These are phyloP conservation scores for Phytophthora podocarpi DNA, from an alignment of 352 stramenopile genomes.

Conservation along the genomic window DNA sequence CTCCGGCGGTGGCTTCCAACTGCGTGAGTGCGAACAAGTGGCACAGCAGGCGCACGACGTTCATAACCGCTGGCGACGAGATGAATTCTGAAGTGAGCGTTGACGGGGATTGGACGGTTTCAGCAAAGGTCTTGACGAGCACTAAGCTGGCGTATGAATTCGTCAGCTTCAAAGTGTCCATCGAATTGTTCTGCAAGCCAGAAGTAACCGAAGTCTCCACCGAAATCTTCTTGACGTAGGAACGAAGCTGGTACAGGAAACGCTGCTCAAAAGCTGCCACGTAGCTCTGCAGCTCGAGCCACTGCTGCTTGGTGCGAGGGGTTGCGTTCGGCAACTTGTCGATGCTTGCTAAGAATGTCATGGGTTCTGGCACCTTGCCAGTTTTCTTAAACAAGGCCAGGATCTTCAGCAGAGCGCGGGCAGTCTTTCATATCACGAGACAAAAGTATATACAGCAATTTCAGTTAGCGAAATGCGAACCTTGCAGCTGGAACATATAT, in stretches of 20 bases:
- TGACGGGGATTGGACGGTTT: slow-evolving; percentile 37
- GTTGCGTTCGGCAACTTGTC: slow-evolving; percentile 33
- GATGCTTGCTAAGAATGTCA: slow-evolving; percentile 53
- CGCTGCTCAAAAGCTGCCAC: slow-evolving; percentile 57
- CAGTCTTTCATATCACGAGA: slow-evolving; percentile 25
- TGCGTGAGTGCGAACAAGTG: slow-evolving; percentile 81
- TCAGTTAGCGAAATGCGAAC: background rate
- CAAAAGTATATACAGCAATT: background rate
- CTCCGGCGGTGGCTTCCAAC: slow-evolving; percentile 60
- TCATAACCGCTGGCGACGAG: background rate
- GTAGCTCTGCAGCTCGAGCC: slow-evolving; percentile 52
- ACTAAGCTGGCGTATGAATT: slow-evolving; percentile 60
- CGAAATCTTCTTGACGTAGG: slow-evolving; percentile 43
- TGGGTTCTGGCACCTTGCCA: slow-evolving; percentile 28
- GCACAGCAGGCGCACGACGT: slow-evolving; percentile 52
- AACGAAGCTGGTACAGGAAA: slow-evolving; percentile 56
- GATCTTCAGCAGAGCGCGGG: slow-evolving; percentile 55
- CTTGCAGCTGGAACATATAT: no score
- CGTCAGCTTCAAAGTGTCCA: slow-evolving; percentile 58
- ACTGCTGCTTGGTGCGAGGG: slow-evolving; percentile 36
- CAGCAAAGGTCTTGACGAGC: slow-evolving; percentile 56
- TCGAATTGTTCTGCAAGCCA: slow-evolving; percentile 60
- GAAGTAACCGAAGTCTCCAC: slow-evolving; percentile 32
- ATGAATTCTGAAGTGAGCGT: slow-evolving; percentile 35
- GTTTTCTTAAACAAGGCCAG: slow-evolving; percentile 35